Evolutionary conservation across 2,329 filamentous ascomycete genomes (phyloP).

Genomic region (Exophiala oligosperma): DNA sequence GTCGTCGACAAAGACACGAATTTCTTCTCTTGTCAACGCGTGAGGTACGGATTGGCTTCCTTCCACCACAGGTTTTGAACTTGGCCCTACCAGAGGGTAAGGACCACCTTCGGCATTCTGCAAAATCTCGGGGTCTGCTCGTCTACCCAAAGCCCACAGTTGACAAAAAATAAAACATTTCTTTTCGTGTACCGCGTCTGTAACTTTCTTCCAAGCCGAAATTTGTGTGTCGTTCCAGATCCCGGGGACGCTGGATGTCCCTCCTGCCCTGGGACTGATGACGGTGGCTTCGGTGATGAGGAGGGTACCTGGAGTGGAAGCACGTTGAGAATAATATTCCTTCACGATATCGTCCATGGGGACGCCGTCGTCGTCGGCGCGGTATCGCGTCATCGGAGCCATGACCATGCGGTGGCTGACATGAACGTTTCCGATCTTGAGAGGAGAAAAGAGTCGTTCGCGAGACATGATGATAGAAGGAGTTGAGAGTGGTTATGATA

Average conservation of each 20-base stretch:
- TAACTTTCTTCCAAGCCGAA: constrained; percentile 52
- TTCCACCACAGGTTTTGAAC: background rate
- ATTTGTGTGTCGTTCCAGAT: constrained; percentile 39
- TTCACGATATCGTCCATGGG: constrained; percentile 37
- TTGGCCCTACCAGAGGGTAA: constrained; percentile 10
- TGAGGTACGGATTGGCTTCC: constrained; percentile 26
- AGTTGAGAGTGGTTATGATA: too few species aligned
- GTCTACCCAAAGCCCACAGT: constrained; percentile 49
- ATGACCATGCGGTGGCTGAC: constrained; percentile 54
- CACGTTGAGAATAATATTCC: constrained; percentile 44
- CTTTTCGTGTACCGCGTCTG: constrained; percentile 52
- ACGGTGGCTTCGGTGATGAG: constrained; percentile 37
- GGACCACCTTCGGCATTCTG: constrained; percentile 2
- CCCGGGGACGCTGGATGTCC: constrained; percentile 15
- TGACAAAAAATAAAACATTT: constrained; percentile 48
- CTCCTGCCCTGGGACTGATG: constrained; percentile 3
- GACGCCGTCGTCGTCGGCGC: constrained; percentile 46
- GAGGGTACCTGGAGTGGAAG: constrained; percentile 31
- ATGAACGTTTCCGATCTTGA: constrained; percentile 44
- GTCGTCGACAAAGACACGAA: constrained; percentile 38
- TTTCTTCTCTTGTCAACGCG: constrained; percentile 40
- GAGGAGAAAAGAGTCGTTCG: constrained; percentile 41
- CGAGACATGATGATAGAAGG: background rate
- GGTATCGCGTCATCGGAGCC: constrained; percentile 55
- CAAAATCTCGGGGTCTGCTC: constrained; percentile 36